Evolutionary conservation across 2,329 filamentous ascomycete species (phyloP), one percentile per base, ranked within the genome.

Genomic region (Teratosphaeria epicoccoides): DNA sequence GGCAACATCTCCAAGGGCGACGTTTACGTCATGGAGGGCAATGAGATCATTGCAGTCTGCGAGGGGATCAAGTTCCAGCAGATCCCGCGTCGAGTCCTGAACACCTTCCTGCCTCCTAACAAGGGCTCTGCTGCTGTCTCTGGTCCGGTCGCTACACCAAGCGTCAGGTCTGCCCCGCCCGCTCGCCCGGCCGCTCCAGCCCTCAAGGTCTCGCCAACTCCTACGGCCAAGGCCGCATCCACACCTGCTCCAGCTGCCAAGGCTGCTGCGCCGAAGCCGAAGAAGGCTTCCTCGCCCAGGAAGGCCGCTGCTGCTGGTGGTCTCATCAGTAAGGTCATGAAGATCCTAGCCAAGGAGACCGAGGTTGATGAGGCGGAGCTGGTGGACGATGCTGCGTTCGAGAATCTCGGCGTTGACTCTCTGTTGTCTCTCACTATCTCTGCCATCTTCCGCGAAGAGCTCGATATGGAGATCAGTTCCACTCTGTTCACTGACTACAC

Each of bases 321-420:
- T 43, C 75, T 70, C 61, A 73, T 63, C 65, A 77, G 59, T 54
- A 73, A 73, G 56, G 75, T 86, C 46, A 81, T 84, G 66, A 76
- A 78, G 50, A 85, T 83, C 51, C 81, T 87, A 55, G 80, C 83
- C n/a, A 73, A 77, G 33, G 84, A 87, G 65, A 79, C 78, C 46
- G 79, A 80, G 55, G 73, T 83, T 20, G 76, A 79, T 49, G 73
- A 76, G 60, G 71, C 72, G 20, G 79, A 83, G 61, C 73, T 83
- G 49, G 75, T 79, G 11, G 78, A 82, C 49, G 76, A 79, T 49
- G 73, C 79, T 49, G 76, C 77, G 47, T 82, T 82, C 58, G 78
- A 80, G 57, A 80, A 82, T 59, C 75, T 82, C 23, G 79, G 79
- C 53, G 78, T 82, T 26, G 79, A 82, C 65, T 82, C 79, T 6